These are phyloP conservation scores for Triticum aestivum DNA, from an alignment of 176 grass and related monocot species.

Conservation along the genomic window IWGSC_CS_RefSeq_v2.1 NC_057807.1:132033744-132034243, in stretches of 20 bases:
- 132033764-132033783: conserved; percentile 39
- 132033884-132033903: conserved; percentile 61
- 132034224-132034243: neutral
- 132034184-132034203: neutral
- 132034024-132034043: conserved; percentile 41
- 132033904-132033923: conserved; percentile 42
- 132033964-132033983: conserved; percentile 71
- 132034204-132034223: conserved; percentile 4
- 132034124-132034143: conserved; percentile 12
- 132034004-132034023: conserved; percentile 10
- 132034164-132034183: conserved; percentile 16
- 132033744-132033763: conserved; percentile 24
- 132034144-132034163: neutral
- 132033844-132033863: conserved; percentile 52
- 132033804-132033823: neutral
- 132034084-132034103: conserved; percentile 51
- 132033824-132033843: conserved; percentile 40
- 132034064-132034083: conserved; percentile 80
- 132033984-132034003: conserved; percentile 42
- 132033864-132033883: conserved; percentile 61
- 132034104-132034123: conserved; percentile 30
- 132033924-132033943: conserved; percentile 64
- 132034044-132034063: conserved; percentile 33
- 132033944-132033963: conserved; percentile 28
- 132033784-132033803: conserved; percentile 53